Base-by-base conservation (phyloP, 2,329 filamentous ascomycete genomes). In the Pyrenophora graminea region DNA sequence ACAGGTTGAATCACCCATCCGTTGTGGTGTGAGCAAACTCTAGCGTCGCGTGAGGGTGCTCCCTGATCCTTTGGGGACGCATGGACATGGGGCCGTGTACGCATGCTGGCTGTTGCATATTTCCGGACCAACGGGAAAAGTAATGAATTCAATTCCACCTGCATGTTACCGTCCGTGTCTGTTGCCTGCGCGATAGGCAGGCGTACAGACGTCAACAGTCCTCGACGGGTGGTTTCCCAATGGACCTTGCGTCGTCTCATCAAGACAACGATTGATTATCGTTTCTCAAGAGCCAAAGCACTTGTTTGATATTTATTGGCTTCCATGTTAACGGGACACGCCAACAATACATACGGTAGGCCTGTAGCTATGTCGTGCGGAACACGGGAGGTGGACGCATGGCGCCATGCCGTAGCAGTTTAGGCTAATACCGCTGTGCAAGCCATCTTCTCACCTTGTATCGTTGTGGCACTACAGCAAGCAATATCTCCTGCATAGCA, bases 61-160 rank as follows among this genome's bases (percentile, higher is more conserved):
- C 39, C 48, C 46, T 55, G 55, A 40, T 23, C 39, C 37, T 52
- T 37, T 43, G 51, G 52, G 39, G 52, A 45, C 50, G 50, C 44
- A 55, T 52, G 40, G 45, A 9, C 27, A 30, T 30, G 27, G 27
- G 27, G 27, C 9, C 27, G 10, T 30, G 27, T 48, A 52, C 53
- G 48, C 51, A 50, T n/a, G 37, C 30, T 56, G 51, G 56, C 51
- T 55, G 58, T 43, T 54, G 58, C 48, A 31, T 48, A 44, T 33
- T 42, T 54, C 62, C 63, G 61, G 63, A 39, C 58, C 61, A 64
- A 47, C 61, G 62, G 62, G 62, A 61, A 46, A 30, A 53, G 33
- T 38, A 54, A 50, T 60, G 39, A 58, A 31, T 21, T 51, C 45
- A 40, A 45, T 42, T 51, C 37, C 39, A 42, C 48, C 51, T 59